Evolutionary conservation across 108 stramenopile species (phyloP), one percentile per base, ranked within the genome.

Genomic region (Stephanodiscus triporus): DNA sequence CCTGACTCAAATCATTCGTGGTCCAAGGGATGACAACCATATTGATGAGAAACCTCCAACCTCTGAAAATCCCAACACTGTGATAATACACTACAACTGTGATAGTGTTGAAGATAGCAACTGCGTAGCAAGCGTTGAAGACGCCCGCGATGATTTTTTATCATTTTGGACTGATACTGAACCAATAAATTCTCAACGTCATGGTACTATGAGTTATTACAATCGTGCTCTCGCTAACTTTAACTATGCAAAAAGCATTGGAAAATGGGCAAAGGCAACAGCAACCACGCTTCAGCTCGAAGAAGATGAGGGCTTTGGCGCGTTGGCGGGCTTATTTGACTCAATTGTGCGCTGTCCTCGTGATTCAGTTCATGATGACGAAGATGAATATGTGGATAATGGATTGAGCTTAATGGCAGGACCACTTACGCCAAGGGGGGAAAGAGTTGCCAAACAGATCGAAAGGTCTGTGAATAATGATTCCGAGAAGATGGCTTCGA

Each of bases 251-350:
- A 50, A 48, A 14, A 58, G 56, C 47, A 36, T 47, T 0, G 56
- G 47, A 22, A 27, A 59, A 51, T 73, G 72, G 72, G 54, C 72
- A 6, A 64, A 73, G 32, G 72, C 72, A 45, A 73, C 72, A 42
- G 51, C 72, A 26, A 73, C 22, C 0, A 29, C 38, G 49, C 37
- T 65, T 54, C 62, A 38, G 34, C 59, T 47, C 10, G 53, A 51
- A 26, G 51, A 38, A 48, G 55, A 70, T 43, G 56, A 63, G 29
- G 72, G 72, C 38, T 53, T 73, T 42, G 62, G 55, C 55, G 63
- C 72, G 16, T 51, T 73, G 51, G 29, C 64, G 37, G 37, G 27
- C 8, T 49, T 73, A 27, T 73, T 73, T 55, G 72, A 73, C 55
- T 61, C 59, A 9, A 61, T 34, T 14, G 29, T 29, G 0, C 32